phyloP scores from a whole-genome alignment of 1,284 basidiomycete genomes.

The Leccinum cinnamomeum region DNA sequence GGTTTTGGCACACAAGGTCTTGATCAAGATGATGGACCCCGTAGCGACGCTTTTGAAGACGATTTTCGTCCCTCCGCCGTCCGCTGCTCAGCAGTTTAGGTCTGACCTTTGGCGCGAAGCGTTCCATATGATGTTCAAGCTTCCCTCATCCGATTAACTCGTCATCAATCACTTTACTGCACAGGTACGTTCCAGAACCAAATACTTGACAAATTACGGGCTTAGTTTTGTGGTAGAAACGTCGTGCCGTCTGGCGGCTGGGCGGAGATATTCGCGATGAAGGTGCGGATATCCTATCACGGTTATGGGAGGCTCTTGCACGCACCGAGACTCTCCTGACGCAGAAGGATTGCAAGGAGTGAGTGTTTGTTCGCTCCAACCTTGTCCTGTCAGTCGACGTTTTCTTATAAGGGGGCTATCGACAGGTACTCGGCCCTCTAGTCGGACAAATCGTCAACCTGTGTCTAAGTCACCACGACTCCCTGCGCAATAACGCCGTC shows the following conservation, averaged over 20 bases:
- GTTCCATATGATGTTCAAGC: conserved; percentile 79
- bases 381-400: conserved; percentile 5
- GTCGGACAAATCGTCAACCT: conserved; percentile 91
- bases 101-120: conserved; percentile 81
- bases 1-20: conserved; percentile 84
- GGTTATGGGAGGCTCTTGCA: conserved; percentile 87
- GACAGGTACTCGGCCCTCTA: conserved; percentile 78
- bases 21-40: conserved; percentile 88
- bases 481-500: conserved; percentile 86
- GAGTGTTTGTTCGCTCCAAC: conserved; percentile 28
- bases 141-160: conserved; percentile 87
- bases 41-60: conserved; percentile 76
- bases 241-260: conserved; percentile 93
- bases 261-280: conserved; percentile 96
- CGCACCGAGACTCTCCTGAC: conserved; percentile 61
- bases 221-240: conserved; percentile 58
- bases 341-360: conserved; percentile 63
- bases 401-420: conserved; percentile 62
- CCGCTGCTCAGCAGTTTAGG: conserved; percentile 70
- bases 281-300: conserved; percentile 82
- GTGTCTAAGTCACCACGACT: conserved; percentile 94
- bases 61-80: conserved; percentile 77
- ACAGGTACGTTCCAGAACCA: conserved; percentile 53
- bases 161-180: conserved; percentile 94
- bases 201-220: conserved; percentile 1